These are phyloP conservation scores for Pseudocercospora fuligena DNA, from an alignment of 2,329 filamentous ascomycete genomes.

Conservation along the genomic window DNA sequence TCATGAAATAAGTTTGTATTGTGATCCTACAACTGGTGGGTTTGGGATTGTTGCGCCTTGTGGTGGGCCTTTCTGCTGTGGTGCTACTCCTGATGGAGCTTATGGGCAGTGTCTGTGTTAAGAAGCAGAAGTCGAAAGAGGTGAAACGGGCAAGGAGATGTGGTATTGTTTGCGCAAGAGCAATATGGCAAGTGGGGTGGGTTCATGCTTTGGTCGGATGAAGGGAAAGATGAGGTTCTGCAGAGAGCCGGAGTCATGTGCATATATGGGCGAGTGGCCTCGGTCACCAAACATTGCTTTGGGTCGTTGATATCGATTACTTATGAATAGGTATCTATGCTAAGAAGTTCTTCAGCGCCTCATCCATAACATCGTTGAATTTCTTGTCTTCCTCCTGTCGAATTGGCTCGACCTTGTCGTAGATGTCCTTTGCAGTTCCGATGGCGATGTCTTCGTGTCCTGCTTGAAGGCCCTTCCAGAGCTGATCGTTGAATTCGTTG, in stretches of 20 bases:
- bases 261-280: too few relatives aligned
- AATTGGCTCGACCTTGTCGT: conserved; percentile 13
- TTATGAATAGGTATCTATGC: neutral
- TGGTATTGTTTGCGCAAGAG: too few relatives aligned
- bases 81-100: neutral
- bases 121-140: neutral
- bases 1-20: neutral
- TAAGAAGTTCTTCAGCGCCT: conserved; percentile 21
- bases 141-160: neutral
- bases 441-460: conserved; percentile 18
- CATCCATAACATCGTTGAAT: conserved; percentile 20
- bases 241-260: too few relatives aligned
- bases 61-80: neutral
- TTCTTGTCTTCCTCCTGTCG: conserved; percentile 16
- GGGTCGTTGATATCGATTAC: too few relatives aligned
- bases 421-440: conserved; percentile 20
- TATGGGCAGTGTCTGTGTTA: neutral
- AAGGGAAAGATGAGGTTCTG: too few relatives aligned
- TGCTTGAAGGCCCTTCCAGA: conserved; percentile 9
- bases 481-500: conserved; percentile 15
- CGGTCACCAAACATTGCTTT: too few relatives aligned
- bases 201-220: too few relatives aligned
- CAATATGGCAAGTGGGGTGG: too few relatives aligned
- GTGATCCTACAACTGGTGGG: neutral
- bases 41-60: neutral